Evolutionary conservation across 2,329 filamentous ascomycete genomes (phyloP).

Genomic region (Nigrospora sphaerica): DNA sequence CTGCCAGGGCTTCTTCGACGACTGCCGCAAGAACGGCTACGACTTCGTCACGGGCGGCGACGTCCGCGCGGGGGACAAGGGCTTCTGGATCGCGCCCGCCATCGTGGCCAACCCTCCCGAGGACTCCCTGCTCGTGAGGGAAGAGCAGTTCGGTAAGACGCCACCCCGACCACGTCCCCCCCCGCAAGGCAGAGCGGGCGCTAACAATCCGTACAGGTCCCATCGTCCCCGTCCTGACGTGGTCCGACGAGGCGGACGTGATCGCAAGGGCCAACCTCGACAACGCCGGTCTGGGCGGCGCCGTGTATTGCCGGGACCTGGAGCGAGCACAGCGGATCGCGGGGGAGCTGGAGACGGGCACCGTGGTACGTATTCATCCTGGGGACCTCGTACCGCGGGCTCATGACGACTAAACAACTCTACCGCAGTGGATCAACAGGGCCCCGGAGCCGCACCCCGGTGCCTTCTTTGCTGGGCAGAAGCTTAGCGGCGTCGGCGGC

Average conservation of each 20-base stretch:
- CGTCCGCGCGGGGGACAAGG: constrained; percentile 27
- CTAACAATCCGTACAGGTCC: constrained; percentile 32
- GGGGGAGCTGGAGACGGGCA: constrained; percentile 46
- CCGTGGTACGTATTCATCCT: constrained; percentile 23
- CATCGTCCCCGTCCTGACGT: constrained; percentile 55
- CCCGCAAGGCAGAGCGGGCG: not conserved
- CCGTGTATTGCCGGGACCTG: constrained; percentile 49
- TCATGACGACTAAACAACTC: too few relatives aligned
- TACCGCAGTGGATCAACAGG: constrained; percentile 43
- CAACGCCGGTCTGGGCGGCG: constrained; percentile 73
- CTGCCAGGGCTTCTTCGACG: constrained; percentile 47
- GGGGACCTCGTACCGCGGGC: too few relatives aligned
- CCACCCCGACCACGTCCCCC: too few relatives aligned
- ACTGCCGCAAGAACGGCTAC: constrained; percentile 46
- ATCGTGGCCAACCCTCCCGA: constrained; percentile 52
- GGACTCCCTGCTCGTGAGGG: constrained; percentile 44
- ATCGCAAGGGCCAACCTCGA: constrained; percentile 74
- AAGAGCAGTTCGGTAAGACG: constrained; percentile 51
- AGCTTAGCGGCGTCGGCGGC: constrained; percentile 24
- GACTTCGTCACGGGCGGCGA: constrained; percentile 38
- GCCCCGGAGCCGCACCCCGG: constrained; percentile 22
- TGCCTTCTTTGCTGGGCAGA: constrained; percentile 23
- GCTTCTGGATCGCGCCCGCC: constrained; percentile 52
- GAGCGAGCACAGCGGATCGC: constrained; percentile 44
- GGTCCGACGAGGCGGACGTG: constrained; percentile 54